These are phyloP conservation scores for Trichoderma aggressivum DNA, from an alignment of 2,329 filamentous ascomycete genomes.

Conservation along the genomic window DNA sequence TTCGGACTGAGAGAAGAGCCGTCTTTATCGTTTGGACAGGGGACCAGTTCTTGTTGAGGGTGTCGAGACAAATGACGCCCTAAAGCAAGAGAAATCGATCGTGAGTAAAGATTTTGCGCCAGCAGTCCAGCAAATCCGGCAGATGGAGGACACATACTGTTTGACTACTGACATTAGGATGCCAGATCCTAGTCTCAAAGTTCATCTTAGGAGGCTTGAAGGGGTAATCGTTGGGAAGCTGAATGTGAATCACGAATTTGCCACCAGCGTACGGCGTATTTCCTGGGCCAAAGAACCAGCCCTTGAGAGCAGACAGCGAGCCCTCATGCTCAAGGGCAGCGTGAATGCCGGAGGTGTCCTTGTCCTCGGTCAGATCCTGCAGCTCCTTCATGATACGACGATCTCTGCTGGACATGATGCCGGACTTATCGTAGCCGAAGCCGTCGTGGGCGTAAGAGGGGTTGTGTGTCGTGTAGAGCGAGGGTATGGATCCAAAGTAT, in stretches of 20 bases:
- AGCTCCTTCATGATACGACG: slow-evolving; percentile 73
- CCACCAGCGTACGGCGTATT: slow-evolving; percentile 93
- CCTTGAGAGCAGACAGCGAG: slow-evolving; percentile 78
- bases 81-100: slow-evolving; percentile 37
- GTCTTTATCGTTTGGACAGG: slow-evolving; percentile 96
- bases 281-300: slow-evolving; percentile 79
- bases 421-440: slow-evolving; percentile 2
- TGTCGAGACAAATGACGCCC: slow-evolving; percentile 97
- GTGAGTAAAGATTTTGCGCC: background rate
- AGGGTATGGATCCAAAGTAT: background rate
- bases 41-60: slow-evolving; percentile 84
- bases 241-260: slow-evolving; percentile 76
- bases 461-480: background rate
- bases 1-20: slow-evolving; percentile 86
- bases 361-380: slow-evolving; percentile 69
- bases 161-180: slow-evolving; percentile 92
- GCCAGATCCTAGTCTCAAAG: slow-evolving; percentile 93
- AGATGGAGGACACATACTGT: slow-evolving; percentile 59
- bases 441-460: background rate
- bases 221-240: slow-evolving; percentile 83
- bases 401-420: slow-evolving; percentile 48
- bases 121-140: background rate
- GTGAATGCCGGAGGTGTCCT: slow-evolving; percentile 68
- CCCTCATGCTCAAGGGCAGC: slow-evolving; percentile 62
- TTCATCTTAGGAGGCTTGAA: slow-evolving; percentile 90